Percentiles rank a stretch among this genome's conserved stretches.
Conservation (phyloP, 2,329 filamentous ascomycete species). For the Fonsecaea pedrosoi region DNA sequence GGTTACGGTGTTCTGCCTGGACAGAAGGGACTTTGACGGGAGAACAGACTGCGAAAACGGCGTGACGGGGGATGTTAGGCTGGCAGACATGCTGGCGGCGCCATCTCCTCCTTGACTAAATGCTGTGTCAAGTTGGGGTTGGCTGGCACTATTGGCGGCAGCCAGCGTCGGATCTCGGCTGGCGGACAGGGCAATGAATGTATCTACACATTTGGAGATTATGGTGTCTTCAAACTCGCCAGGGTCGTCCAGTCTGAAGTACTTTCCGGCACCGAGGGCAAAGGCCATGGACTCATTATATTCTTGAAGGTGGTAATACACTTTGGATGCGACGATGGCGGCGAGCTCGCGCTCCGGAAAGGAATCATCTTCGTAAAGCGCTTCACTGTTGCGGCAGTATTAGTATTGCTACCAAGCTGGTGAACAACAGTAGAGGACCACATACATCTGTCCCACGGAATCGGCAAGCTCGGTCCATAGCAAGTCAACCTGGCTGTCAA, state of each 20-base stretch:
- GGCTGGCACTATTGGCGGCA: slow-evolving; percentile 56
- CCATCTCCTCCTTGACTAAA: slow-evolving; percentile 73
- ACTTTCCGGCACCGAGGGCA: slow-evolving; percentile 89
- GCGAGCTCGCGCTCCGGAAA: slow-evolving; percentile 95
- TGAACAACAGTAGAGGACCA: slow-evolving; percentile 33
- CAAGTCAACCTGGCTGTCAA: slow-evolving; percentile 95
- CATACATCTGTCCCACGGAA: slow-evolving; percentile 90
- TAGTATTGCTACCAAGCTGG: slow-evolving; percentile 33
- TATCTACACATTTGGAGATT: slow-evolving; percentile 97
- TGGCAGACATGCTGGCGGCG: slow-evolving; percentile 67
- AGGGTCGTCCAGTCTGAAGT: slow-evolving; percentile 88
- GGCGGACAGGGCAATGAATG: slow-evolving; percentile 84
- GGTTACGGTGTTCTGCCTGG: slow-evolving; percentile 72
- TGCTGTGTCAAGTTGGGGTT: slow-evolving; percentile 75
- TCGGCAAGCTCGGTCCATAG: slow-evolving; percentile 97
- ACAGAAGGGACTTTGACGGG: slow-evolving; percentile 94
- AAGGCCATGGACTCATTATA: slow-evolving; percentile 99
- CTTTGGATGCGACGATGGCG: slow-evolving; percentile 92
- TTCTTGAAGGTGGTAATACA: slow-evolving; percentile 98
- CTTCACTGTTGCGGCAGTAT: slow-evolving; percentile 69
- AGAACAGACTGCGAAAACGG: slow-evolving; percentile 94
- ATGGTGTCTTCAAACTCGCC: slow-evolving; percentile 99
- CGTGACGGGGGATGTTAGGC: slow-evolving; percentile 83
- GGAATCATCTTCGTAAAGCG: slow-evolving; percentile 92
- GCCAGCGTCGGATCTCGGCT: slow-evolving; percentile 62